These are phyloP conservation scores for Pleurotus platypus DNA, from an alignment of 768 basidiomycete genomes.

Conservation along the genomic window DNA sequence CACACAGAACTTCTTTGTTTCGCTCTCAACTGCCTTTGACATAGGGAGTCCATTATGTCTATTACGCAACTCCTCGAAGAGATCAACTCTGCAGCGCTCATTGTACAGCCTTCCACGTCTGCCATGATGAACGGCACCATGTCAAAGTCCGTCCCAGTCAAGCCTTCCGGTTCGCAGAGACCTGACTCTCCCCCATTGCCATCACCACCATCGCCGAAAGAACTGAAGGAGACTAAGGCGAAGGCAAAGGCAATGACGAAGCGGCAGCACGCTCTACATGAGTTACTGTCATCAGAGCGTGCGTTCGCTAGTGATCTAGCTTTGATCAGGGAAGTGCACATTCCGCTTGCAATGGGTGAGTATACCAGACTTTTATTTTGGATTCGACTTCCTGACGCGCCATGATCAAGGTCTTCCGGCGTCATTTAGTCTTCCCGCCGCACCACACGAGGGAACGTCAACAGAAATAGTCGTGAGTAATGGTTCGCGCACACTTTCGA, in stretches of 20 bases:
- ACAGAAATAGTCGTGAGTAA: background rate
- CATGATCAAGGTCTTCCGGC: conserved; percentile 15
- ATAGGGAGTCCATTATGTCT: conserved; percentile 4
- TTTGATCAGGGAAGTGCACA: conserved; percentile 72
- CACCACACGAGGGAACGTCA: background rate
- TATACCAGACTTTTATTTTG: conserved; percentile 10
- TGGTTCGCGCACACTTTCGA: background rate
- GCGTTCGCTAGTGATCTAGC: conserved; percentile 84
- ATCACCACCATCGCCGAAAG: conserved; percentile 16
- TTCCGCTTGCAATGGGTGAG: conserved; percentile 74
- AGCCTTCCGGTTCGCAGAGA: background rate
- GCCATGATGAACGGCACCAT: conserved; percentile 8
- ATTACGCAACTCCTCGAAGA: conserved; percentile 2
- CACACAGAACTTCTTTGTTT: conserved; percentile 1
- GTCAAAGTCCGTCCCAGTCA: conserved; percentile 9
- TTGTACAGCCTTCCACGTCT: conserved; percentile 4
- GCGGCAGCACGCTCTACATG: conserved; percentile 73
- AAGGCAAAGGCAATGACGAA: conserved; percentile 44
- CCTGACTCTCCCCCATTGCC: conserved; percentile 12
- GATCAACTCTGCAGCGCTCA: conserved; percentile 2
- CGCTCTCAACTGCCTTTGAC: background rate
- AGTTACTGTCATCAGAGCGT: conserved; percentile 74
- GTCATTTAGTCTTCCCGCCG: conserved; percentile 9
- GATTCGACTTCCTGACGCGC: conserved; percentile 17
- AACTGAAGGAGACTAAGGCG: conserved; percentile 14